Evolutionary conservation across 2,329 filamentous ascomycete genomes (phyloP).

Genomic region (Leptographium galeiforme): DNA sequence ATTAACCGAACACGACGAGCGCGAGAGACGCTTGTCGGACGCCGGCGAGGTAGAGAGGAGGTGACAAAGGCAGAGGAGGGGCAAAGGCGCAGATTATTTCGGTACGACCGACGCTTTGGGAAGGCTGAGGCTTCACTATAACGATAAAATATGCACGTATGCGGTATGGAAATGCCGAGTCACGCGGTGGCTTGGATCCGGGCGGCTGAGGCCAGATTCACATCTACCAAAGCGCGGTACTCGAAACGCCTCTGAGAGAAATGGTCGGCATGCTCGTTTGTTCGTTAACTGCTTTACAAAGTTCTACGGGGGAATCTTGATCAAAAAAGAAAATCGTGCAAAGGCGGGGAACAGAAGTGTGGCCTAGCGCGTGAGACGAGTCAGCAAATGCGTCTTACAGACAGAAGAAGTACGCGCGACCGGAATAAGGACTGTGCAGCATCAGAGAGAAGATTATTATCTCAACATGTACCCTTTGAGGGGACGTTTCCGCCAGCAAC

Average conservation of each 20-base stretch:
- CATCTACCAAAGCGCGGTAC: too few relatives aligned
- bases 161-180: background rate
- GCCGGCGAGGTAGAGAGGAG: background rate
- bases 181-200: background rate
- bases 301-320: too few relatives aligned
- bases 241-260: too few relatives aligned
- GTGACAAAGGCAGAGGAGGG: background rate
- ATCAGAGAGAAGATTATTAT: constrained; percentile 40
- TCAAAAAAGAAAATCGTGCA: too few relatives aligned
- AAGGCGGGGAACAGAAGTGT: too few relatives aligned
- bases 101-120: background rate
- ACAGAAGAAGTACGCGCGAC: background rate
- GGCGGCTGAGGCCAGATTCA: too few relatives aligned
- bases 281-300: too few relatives aligned
- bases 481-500: background rate
- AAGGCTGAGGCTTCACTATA: constrained; percentile 2
- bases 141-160: background rate
- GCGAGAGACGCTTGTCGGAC: background rate
- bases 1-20: background rate
- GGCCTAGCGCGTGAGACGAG: too few relatives aligned
- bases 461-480: constrained; percentile 23
- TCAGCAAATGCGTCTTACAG: background rate
- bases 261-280: too few relatives aligned
- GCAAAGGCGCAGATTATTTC: constrained; percentile 2
- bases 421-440: background rate